Base-by-base conservation (phyloP, 331 rosid genomes). In the Cydonia oblonga region DNA sequence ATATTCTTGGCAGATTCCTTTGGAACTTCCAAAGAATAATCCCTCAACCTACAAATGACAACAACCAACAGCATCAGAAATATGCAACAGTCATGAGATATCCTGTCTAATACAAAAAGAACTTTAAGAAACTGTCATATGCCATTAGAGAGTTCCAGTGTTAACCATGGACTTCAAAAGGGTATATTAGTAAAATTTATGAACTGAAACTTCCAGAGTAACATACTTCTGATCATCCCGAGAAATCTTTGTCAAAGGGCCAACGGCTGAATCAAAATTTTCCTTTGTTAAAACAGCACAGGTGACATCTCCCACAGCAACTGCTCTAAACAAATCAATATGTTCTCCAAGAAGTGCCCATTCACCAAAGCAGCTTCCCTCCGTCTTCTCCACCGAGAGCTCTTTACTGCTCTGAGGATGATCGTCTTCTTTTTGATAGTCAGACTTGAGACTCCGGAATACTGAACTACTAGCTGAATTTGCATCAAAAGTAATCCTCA, bases 301-400 rank as follows among this genome's bases (percentile, higher is more conserved):
- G 70, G 88, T 78, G 75, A 91, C 99, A 62, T 90, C 89, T 70
- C 90, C 92, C 75, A 90, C 80, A 66, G 99, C 92, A 70, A 95
- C 88, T 57, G 90, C 97, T 65, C 81, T 86, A 70, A 91, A 70
- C 78, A 88, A 86, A 77, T 86, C 96, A 51, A 84, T 76, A 56
- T n/a, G 75, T 79, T 95, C 92, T 54, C 96, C 97, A 74, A 86
- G 82, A 84, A 95, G 99, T 62, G 87, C 75, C 99, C 99, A 95
- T 84, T 91, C 99, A 24, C 99, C 99, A 65, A 95, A 95, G 85
- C 90, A 95, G 80, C 96, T 91, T 70, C 96, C 99, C 85, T 95
- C 97, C 0, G 80, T 80, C 88, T 90, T 95, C 83, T 87, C 96
- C 82, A 91, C 79, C 2, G 87, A 77, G 58, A 91, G 64, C 74